Percentiles rank a stretch among this genome's conserved stretches.
These are phyloP conservation scores for Phytophthora syringae DNA, from an alignment of 352 stramenopile genomes.

Conservation along the genomic window DNA sequence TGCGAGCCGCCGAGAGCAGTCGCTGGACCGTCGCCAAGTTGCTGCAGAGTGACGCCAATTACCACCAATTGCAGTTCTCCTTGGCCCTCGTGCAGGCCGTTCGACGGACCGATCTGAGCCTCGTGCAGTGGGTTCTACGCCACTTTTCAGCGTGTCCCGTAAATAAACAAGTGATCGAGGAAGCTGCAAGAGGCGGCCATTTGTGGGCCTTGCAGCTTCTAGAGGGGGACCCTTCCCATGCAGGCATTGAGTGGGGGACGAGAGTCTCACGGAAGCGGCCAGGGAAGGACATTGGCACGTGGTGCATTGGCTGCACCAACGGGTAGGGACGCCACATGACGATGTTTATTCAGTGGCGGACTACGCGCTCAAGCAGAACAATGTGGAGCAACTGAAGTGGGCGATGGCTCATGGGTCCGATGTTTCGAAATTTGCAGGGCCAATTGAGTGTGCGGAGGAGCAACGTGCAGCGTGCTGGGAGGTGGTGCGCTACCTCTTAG, in stretches of 20 bases:
- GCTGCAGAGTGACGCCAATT: neutral
- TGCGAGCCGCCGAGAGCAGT: neutral
- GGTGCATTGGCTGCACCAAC: neutral
- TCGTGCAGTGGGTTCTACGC: constrained; percentile 1
- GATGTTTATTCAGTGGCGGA: neutral
- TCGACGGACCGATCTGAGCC: neutral
- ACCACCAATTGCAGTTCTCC: constrained; percentile 1
- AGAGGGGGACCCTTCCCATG: neutral
- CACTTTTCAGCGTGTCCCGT: constrained; percentile 1
- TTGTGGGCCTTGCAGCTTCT: neutral
- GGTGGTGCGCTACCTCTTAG: too few species aligned
- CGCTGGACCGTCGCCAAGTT: constrained; percentile 1
- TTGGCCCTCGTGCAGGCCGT: neutral
- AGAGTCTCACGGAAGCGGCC: too few species aligned
- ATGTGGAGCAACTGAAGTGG: constrained; percentile 6
- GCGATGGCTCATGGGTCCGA: neutral
- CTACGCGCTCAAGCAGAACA: neutral
- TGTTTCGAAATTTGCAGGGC: neutral
- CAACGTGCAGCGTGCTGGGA: too few species aligned
- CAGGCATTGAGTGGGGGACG: neutral
- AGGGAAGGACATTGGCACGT: constrained; percentile 8
- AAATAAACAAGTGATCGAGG: neutral
- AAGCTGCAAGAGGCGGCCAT: neutral
- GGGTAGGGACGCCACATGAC: neutral
- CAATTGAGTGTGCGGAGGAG: too few species aligned